Base-by-base conservation (phyloP, 2,329 filamentous ascomycete species). In the Torrubiella hemipterigena region DNA sequence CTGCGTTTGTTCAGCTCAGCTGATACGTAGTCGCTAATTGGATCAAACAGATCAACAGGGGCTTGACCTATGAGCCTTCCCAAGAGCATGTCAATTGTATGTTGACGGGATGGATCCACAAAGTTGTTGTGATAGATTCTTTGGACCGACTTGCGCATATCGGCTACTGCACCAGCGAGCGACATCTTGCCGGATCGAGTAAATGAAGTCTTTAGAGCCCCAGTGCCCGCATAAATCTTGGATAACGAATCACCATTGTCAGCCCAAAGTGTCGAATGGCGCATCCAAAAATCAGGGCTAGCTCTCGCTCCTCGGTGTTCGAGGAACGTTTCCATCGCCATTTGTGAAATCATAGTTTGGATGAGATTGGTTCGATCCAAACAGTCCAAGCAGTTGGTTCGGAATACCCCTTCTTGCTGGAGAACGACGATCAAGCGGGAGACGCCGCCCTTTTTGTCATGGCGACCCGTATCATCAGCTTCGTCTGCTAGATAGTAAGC, bases 91-190 rank as follows among this genome's bases (percentile, higher is more conserved):
- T 98, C 91, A 42, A 98, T 96, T 1, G 85, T 95, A 43, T 85
- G 87, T 51, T 98, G 91, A 28, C 86, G 71, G 15, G 79, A 82
- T 42, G 93, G 93, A 52, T 98, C 91, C 7, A 86, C 74, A 51
- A 98, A 96, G 50, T 95, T 96, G 59, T 98, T 98, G 59, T 95
- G 89, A 50, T 95, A 96, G 39, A 95, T 73, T 37, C 91, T 72
- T 31, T 91, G 91, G 1, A 89, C 87, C 42, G 85, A 94, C 56
- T 98, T 98, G 33, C 89, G 75, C 27, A 86, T 81, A 59, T 98
- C 91, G n/a, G 91, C 87, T 43, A 98, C 73, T 9, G 87, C 84
- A 17, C 91, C 91, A 2, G 87, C 84, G 16, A 96, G 56, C 9
- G 87, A 94, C 84, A 94, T 95, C 56, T 95, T 96, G 20, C 91